Conservation (phyloP, 805 yeast genomes). For the Metschnikowia reukaufii region DNA sequence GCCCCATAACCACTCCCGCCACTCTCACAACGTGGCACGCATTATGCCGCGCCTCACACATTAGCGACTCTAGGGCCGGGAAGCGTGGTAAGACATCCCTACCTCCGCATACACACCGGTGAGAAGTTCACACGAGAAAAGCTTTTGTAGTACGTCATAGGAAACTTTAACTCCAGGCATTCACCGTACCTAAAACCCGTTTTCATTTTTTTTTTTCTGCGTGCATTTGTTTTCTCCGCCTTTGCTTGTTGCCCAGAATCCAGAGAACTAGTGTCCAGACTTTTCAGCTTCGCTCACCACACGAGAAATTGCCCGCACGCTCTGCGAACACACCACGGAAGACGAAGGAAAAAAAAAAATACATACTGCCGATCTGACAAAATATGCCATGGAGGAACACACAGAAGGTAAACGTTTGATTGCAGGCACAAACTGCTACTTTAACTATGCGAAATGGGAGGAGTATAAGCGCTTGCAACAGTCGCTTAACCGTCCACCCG, state of each 20-base stretch:
- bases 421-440: conserved; percentile 11
- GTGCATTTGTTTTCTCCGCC: not conserved
- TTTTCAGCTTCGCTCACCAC: not conserved
- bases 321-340: not conserved
- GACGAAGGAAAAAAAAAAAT: not conserved
- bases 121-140: conserved; percentile 14
- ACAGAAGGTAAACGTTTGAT: conserved; percentile 6
- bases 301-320: not conserved
- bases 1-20: too few species aligned
- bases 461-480: conserved; percentile 2
- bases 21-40: not conserved
- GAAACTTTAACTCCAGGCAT: conserved; percentile 2
- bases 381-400: conserved; percentile 12
- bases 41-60: not conserved
- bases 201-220: not conserved
- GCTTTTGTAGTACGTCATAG: conserved; percentile 11
- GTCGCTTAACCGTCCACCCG: not conserved
- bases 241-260: not conserved
- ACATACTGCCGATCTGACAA: not conserved
- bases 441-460: conserved; percentile 7
- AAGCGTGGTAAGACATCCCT: conserved; percentile 6
- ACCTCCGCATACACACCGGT: conserved; percentile 11
- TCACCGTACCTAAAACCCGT: not conserved
- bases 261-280: not conserved
- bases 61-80: not conserved